These are phyloP conservation scores for Monilinia fructicola DNA, from an alignment of 2,329 filamentous ascomycete species.

Conservation along the genomic window DNA sequence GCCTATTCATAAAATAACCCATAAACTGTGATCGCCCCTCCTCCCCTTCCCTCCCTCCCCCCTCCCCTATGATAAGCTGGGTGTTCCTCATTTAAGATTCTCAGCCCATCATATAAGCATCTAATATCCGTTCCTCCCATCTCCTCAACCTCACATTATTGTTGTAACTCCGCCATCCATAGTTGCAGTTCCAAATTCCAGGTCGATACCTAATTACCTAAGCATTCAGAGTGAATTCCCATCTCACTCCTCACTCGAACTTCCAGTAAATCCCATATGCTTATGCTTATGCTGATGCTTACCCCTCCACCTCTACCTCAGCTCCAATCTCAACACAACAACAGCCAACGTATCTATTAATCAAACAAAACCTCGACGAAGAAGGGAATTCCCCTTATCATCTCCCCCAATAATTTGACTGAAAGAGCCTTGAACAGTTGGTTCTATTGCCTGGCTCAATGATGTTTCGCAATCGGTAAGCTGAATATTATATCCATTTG, in stretches of 20 bases:
- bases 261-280: constrained; percentile 16
- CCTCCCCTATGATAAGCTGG: neutral
- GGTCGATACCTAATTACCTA: neutral
- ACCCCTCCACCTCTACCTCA: constrained; percentile 18
- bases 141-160: neutral
- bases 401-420: constrained; percentile 13
- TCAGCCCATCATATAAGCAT: neutral
- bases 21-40: neutral
- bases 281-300: neutral
- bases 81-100: neutral
- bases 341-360: neutral
- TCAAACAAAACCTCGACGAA: neutral
- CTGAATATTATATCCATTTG: neutral
- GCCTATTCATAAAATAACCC: neutral
- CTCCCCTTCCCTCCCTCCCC: too few species aligned
- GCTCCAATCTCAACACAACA: constrained; percentile 2
- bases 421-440: constrained; percentile 29
- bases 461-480: constrained; percentile 44
- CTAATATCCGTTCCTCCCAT: neutral
- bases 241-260: constrained; percentile 33
- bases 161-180: neutral
- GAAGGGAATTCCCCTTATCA: neutral
- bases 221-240: constrained; percentile 14
- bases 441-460: constrained; percentile 30
- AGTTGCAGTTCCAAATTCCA: neutral